Conservation (phyloP, 2,329 filamentous ascomycete genomes). For the Pseudopithomyces maydicus region DNA sequence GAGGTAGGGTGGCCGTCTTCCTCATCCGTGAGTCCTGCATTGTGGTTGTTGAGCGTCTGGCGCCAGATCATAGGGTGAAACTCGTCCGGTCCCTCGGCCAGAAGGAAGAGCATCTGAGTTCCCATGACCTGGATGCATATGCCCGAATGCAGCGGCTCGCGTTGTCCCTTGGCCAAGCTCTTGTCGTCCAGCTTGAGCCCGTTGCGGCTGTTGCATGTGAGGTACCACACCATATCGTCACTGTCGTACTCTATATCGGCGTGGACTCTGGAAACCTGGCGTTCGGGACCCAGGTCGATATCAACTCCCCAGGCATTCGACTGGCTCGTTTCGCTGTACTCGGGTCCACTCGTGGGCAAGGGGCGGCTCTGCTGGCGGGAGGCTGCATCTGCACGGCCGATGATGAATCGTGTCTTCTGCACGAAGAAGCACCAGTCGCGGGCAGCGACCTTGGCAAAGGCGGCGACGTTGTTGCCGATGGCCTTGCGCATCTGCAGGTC, state of each 20-base stretch:
- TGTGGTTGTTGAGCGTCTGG: slow-evolving; percentile 54
- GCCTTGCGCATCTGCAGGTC: slow-evolving; percentile 51
- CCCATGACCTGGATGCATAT: slow-evolving; percentile 90
- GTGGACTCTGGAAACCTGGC: slow-evolving; percentile 56
- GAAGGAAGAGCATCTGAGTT: slow-evolving; percentile 98
- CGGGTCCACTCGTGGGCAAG: slow-evolving; percentile 32
- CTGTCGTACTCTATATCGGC: slow-evolving; percentile 55
- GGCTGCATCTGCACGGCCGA: slow-evolving; percentile 62
- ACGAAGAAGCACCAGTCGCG: slow-evolving; percentile 86
- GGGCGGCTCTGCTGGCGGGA: slow-evolving; percentile 32
- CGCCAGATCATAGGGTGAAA: slow-evolving; percentile 72
- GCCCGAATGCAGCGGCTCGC: slow-evolving; percentile 75
- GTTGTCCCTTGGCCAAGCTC: slow-evolving; percentile 69
- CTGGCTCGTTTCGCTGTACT: slow-evolving; percentile 27
- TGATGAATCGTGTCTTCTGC: slow-evolving; percentile 74
- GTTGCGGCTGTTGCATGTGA: slow-evolving; percentile 89
- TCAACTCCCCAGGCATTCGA: slow-evolving; percentile 63
- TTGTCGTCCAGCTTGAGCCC: slow-evolving; percentile 82
- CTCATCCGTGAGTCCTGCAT: slow-evolving; percentile 41
- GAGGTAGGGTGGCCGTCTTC: slow-evolving; percentile 39
- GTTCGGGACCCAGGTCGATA: slow-evolving; percentile 73
- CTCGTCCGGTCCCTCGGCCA: slow-evolving; percentile 75
- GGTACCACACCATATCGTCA: slow-evolving; percentile 69
- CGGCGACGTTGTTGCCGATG: slow-evolving; percentile 54
- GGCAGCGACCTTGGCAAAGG: slow-evolving; percentile 82